Base-by-base conservation (phyloP, 257 asterid species). In the Gardenia jasminoides region DNA sequence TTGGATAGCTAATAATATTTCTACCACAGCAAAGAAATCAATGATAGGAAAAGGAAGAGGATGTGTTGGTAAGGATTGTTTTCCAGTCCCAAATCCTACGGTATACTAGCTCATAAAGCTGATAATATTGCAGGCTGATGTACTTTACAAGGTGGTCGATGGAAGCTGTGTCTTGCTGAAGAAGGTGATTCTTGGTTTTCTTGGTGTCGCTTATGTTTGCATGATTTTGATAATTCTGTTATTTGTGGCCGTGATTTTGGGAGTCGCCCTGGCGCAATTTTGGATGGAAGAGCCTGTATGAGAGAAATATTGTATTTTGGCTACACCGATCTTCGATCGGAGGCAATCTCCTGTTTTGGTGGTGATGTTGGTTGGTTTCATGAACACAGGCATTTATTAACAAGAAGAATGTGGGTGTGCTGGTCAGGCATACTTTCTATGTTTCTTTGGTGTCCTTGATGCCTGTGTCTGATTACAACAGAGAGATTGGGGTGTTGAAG, bases 381-480 rank as follows among this genome's bases (percentile, higher is more conserved):
- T 65, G 82, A 67, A 15, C 66, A 79, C 64, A 30, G 47, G 58
- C 15, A 31, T 16, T 10, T 30, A 6, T 33, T 13, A n/a, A 20
- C 16, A 62, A 30, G 41, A 66, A 48, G 33, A 80, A 41, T 1
- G 10, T 17, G 11, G 84, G 88, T 19, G 91, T 89, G 44, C 91
- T 92, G 0, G 79, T 88, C 28, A 97, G 92, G 1, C 98, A 91
- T 48, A 92, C 96, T 12, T 75, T 88, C 43, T 83, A 91, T 80
- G 90, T 93, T 67, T 90, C 97, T 20, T 65, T 90, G 84, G 67
- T 78, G 76, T 92, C 92, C 62, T 59, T 90, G 75, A 78, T 92
- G 90, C 98, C 98, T 0, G 98, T 92, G 43, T 94, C 98, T 0
- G 97, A 93, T 80, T 94, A 90, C 84, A 94, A 94, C 80, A 85